Evolutionary conservation across 2,329 filamentous ascomycete species (phyloP), one percentile per base, ranked within the genome.

Genomic region (Setomelanomma holmii): DNA sequence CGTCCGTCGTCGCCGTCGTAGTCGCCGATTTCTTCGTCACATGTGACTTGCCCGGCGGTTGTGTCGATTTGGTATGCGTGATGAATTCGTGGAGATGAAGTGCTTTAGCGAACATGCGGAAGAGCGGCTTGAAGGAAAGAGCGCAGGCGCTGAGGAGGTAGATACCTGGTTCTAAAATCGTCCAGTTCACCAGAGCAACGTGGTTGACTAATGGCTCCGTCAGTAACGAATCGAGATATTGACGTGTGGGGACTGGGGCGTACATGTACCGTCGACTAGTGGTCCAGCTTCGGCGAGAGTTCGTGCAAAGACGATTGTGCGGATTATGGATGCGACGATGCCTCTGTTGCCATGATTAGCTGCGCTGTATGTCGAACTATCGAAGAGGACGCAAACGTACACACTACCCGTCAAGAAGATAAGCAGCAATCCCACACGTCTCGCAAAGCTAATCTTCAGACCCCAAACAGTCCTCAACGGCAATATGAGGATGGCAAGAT

Each of bases 321-420:
- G 62, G 4, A 66, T 38, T 17, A 67, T 60, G 5, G 65, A 67
- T 2, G 62, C 63, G 20, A 68, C 24, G 36, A 66, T 64, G 10
- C 65, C 65, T 17, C 64, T 67, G 20, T 36, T n/a, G n/a, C n/a
- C n/a, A n/a, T n/a, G n/a, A n/a, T n/a, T n/a, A n/a, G n/a, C n/a
- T n/a, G n/a, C n/a, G n/a, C 21, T 35, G 14, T 5, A n/a, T 17
- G 36, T 5, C 22, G 24, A 12, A 30, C 6, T 3, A 27, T 19
- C 10, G 23, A 17, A 19, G 21, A 19, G 36, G 5, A 12, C 12
- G 8, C 4, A 3, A 21, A 58, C 59, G 59, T 55, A 68, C 61
- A 66, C 40, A 36, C 66, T 67, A n/a, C 67, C 65, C 1, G 57
- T 61, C n/a, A 68, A 36, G 41, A 69, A 69, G 14, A 68, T 68